These are phyloP conservation scores for Pedinophyceae sp. DNA, from an alignment of 139 green algal species.

Conservation along the genomic window DNA sequence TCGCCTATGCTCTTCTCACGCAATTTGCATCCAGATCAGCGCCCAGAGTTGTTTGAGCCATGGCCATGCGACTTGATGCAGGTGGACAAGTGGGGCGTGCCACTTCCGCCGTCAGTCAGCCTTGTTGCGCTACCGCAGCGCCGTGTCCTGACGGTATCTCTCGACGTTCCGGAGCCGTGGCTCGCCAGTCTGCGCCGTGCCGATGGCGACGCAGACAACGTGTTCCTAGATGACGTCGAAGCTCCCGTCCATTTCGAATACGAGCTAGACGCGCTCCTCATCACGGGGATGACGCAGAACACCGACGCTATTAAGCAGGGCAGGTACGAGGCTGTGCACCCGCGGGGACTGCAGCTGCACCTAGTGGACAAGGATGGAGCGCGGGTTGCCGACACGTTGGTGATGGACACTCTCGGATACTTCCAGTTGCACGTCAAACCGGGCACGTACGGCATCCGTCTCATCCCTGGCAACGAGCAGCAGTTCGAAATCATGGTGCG, in stretches of 20 bases:
- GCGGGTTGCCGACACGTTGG: slow-evolving; percentile 68
- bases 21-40: too few species aligned
- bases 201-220: slow-evolving; percentile 82
- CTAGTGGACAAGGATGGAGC: slow-evolving; percentile 20
- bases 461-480: slow-evolving; percentile 5
- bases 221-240: slow-evolving; percentile 55
- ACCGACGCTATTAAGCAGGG: slow-evolving; percentile 9
- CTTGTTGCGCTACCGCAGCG: neutral
- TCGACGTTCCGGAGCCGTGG: slow-evolving; percentile 69
- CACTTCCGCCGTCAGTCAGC: neutral
- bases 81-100: neutral
- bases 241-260: slow-evolving; percentile 48
- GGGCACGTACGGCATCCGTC: slow-evolving; percentile 25
- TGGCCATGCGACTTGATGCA: slow-evolving; percentile 2
- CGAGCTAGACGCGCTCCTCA: slow-evolving; percentile 82
- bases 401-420: slow-evolving; percentile 97
- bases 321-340: slow-evolving; percentile 9
- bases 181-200: slow-evolving; percentile 59
- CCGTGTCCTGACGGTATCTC: slow-evolving; percentile 16
- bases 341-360: slow-evolving; percentile 76
- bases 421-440: slow-evolving; percentile 97
- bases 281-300: slow-evolving; percentile 73
- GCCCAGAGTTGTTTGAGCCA: too few species aligned
- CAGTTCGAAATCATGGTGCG: too few species aligned
- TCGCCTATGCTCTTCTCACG: too few species aligned